Evolutionary conservation across 352 stramenopile species (phyloP).

Genomic region (Stramenopiles sp.): DNA sequence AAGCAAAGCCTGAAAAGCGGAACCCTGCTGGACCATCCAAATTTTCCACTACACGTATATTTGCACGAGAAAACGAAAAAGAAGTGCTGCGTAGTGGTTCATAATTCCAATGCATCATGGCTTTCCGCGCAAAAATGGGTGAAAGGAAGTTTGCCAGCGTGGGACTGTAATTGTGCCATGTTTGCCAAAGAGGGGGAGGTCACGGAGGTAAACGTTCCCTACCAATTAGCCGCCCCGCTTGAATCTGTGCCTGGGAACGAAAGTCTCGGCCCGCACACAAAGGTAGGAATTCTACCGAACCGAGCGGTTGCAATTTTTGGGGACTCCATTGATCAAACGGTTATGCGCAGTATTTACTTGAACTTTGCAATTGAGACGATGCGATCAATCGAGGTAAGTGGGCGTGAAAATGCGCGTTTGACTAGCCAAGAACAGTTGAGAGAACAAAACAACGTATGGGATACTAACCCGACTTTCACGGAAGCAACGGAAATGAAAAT

Average conservation of each 20-base stretch:
- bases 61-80: not conserved
- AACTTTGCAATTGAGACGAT: slow-evolving; percentile 9
- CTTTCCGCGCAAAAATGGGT: not conserved
- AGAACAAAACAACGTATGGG: not conserved
- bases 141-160: not conserved
- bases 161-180: slow-evolving; percentile 5
- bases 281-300: not conserved
- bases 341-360: not conserved
- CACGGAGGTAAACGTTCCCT: not conserved
- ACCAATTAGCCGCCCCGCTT: too few relatives aligned
- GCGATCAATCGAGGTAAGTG: not conserved
- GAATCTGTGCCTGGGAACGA: not conserved
- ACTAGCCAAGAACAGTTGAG: not conserved
- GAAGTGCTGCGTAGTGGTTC: not conserved
- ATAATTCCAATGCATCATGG: not conserved
- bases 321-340: not conserved
- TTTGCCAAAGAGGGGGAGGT: not conserved
- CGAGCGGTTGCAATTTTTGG: not conserved
- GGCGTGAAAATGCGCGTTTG: not conserved
- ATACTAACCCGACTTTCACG: not conserved
- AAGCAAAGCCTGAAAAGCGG: not conserved
- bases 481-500: not conserved
- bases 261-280: not conserved
- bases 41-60: slow-evolving; percentile 3
- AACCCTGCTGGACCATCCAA: not conserved